Base-by-base conservation (phyloP, 1,284 basidiomycete species). In the Cryptococcus amylolentus region DNA sequence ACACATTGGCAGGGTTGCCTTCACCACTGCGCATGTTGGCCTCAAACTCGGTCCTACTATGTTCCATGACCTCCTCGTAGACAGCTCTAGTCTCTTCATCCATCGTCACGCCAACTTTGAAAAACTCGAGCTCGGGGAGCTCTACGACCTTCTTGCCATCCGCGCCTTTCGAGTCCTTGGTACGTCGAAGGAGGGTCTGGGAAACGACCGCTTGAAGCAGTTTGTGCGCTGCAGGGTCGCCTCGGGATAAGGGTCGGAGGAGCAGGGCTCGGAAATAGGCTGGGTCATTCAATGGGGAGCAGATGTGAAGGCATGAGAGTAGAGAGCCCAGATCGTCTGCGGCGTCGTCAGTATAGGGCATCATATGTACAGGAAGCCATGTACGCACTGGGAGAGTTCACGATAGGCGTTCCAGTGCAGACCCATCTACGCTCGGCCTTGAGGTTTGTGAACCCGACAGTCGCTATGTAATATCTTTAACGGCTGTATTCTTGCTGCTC, bases 161-260 rank as follows among this genome's bases (percentile, higher is more conserved):
- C 9, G 80, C 81, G 69, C 92, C 88, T 81, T 88, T 87, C 85
- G 86, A 88, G 77, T 92, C 88, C 74, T 93, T 93, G 4, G 89
- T 92, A 37, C 91, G 83, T 5, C 91, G 86, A 46, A 95, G 86
- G 53, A 91, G 89, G 14, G 86, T 82, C 28, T 89, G 87, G 45
- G 80, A 84, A 82, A 94, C 91, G n/a, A 95, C 76, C 4, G 87
- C 88, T 86, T 86, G 81, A n/a, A 91, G 77, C 5, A 92, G 75
- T 63, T 85, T 86, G 23, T 81, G 84, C 7, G 89, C 89, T 37
- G 79, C 66, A 0, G 84, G 80, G 50, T 84, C 80, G 14, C 85
- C 88, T 38, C 84, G 77, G 62, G 86, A 87, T 51, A 92, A 71
- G 3, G 88, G 88, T 7, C 88, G 84, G 20, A 89, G 74, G 12